These are phyloP conservation scores for Aspergillus neotritici DNA, from an alignment of 2,329 filamentous ascomycete species.

Conservation along the genomic window DNA sequence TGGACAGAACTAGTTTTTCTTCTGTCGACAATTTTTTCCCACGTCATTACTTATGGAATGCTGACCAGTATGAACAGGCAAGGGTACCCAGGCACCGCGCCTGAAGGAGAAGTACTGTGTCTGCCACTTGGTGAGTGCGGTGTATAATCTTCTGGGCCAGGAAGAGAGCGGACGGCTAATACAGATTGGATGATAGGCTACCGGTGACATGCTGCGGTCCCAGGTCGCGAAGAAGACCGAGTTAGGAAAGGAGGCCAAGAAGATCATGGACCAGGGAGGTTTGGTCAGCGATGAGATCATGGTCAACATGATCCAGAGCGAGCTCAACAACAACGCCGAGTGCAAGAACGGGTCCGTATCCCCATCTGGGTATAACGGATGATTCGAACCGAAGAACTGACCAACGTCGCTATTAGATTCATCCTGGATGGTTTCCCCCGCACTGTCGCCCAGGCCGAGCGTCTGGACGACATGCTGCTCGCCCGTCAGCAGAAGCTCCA, in stretches of 20 bases:
- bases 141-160: no score
- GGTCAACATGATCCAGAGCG: constrained; percentile 98
- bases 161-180: no score
- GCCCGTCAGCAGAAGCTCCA: constrained; percentile 76
- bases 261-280: constrained; percentile 99
- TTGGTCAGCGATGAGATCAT: constrained; percentile 98
- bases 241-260: constrained; percentile 93
- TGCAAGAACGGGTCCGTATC: constrained; percentile 83
- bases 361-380: neutral
- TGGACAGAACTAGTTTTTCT: no score
- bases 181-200: constrained; percentile 58
- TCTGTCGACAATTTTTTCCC: neutral
- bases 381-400: constrained; percentile 3
- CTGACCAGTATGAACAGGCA: constrained; percentile 57
- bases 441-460: constrained; percentile 90
- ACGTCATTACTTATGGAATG: constrained; percentile 1
- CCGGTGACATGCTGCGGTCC: constrained; percentile 97
- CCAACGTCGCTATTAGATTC: constrained; percentile 58
- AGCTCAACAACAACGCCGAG: constrained; percentile 88
- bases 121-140: constrained; percentile 78
- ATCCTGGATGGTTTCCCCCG: constrained; percentile 98
- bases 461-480: constrained; percentile 85
- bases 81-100: constrained; percentile 95
- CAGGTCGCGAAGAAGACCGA: constrained; percentile 97
- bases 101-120: constrained; percentile 98